Percentiles rank a stretch among this genome's conserved stretches.
These are phyloP conservation scores for Haematococcus sp. DNA, from an alignment of 139 green algal species.

Conservation along the genomic window DNA sequence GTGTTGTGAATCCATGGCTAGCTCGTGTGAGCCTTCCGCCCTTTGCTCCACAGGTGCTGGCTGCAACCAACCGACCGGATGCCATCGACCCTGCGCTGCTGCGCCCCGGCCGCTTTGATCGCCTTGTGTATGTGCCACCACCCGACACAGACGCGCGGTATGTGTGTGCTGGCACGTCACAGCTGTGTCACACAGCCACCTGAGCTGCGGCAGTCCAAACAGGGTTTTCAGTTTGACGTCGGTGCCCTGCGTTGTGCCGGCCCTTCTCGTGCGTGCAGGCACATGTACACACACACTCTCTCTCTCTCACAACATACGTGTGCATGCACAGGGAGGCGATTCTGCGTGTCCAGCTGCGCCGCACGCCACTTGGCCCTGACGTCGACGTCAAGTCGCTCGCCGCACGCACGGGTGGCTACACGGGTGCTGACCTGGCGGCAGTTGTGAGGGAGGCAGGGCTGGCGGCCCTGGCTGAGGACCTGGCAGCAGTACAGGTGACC, in stretches of 20 bases:
- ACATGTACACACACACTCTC: slow-evolving; percentile 48
- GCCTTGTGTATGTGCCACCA: slow-evolving; percentile 80
- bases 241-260: no score
- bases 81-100: slow-evolving; percentile 82
- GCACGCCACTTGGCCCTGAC: slow-evolving; percentile 56
- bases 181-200: neutral
- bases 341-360: slow-evolving; percentile 60
- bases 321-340: slow-evolving; percentile 47
- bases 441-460: slow-evolving; percentile 64
- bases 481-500: slow-evolving; percentile 43
- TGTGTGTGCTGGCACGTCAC: neutral
- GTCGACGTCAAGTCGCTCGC: slow-evolving; percentile 59
- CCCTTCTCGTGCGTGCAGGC: neutral
- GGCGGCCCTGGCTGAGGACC: slow-evolving; percentile 64
- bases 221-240: neutral
- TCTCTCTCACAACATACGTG: slow-evolving; percentile 28
- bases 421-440: slow-evolving; percentile 64
- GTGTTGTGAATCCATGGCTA: no score
- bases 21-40: no score
- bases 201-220: neutral
- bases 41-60: slow-evolving; percentile 78
- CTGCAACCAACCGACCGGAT: slow-evolving; percentile 90
- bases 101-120: slow-evolving; percentile 90
- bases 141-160: slow-evolving; percentile 53
- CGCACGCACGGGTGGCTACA: slow-evolving; percentile 35